Percentiles rank a stretch among this genome's conserved stretches.
These are phyloP conservation scores for Hortiboletus flavorubellus DNA, from an alignment of 768 basidiomycete genomes.

Conservation along the genomic window DNA sequence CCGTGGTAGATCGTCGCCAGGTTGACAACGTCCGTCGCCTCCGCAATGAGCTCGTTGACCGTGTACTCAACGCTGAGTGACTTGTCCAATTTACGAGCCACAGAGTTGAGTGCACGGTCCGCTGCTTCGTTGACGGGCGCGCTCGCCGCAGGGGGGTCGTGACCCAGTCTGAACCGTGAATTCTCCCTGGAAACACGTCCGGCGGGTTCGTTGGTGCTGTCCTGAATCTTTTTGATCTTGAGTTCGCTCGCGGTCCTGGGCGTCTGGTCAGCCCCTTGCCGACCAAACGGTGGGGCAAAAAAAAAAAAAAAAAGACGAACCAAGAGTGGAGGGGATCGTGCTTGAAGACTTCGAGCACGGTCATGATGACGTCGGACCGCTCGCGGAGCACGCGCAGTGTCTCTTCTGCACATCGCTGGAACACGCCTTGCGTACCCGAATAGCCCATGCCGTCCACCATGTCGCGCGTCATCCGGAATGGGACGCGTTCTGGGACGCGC, in stretches of 20 bases:
- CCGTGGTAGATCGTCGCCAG: slow-evolving; percentile 77
- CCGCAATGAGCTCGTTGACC: slow-evolving; percentile 88
- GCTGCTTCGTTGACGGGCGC: slow-evolving; percentile 80
- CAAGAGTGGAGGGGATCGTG: slow-evolving; percentile 94
- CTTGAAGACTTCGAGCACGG: slow-evolving; percentile 95
- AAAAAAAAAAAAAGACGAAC: slow-evolving; percentile 39
- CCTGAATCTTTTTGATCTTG: slow-evolving; percentile 66
- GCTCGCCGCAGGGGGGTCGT: slow-evolving; percentile 54
- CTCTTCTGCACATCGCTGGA: slow-evolving; percentile 93
- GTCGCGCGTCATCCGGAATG: slow-evolving; percentile 92
- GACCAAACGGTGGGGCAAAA: not conserved
- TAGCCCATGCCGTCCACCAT: slow-evolving; percentile 93
- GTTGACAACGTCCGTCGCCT: slow-evolving; percentile 76
- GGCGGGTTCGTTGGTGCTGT: slow-evolving; percentile 30
- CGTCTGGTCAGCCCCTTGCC: not conserved
- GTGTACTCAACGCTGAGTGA: slow-evolving; percentile 87
- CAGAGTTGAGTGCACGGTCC: slow-evolving; percentile 79
- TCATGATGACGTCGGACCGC: slow-evolving; percentile 84
- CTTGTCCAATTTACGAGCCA: slow-evolving; percentile 79
- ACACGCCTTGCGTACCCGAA: slow-evolving; percentile 89
- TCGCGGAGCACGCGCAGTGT: slow-evolving; percentile 88
- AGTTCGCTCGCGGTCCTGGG: slow-evolving; percentile 77
- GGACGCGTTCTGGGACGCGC: slow-evolving; percentile 80
- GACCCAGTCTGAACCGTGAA: slow-evolving; percentile 45
- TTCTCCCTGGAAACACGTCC: slow-evolving; percentile 22